phyloP scores from a whole-genome alignment of 257 asterid genomes.

The Lycium ferocissimum region DNA sequence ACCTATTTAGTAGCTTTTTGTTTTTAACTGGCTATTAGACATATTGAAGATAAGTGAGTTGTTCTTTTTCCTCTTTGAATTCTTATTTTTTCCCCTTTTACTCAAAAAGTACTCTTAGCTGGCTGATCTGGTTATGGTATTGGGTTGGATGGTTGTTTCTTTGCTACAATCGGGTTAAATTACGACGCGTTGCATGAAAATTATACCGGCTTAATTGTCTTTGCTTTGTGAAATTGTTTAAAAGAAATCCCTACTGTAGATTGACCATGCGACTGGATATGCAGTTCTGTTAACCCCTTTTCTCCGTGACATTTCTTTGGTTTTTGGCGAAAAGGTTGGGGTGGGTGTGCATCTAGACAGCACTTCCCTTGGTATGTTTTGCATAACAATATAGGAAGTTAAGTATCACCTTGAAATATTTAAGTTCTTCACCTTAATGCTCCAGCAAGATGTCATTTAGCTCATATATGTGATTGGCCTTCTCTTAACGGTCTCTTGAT shows the following conservation, averaged over 20 bases:
- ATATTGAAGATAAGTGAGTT: background rate
- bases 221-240: background rate
- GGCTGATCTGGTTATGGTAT: background rate
- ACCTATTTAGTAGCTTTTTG: background rate
- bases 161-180: background rate
- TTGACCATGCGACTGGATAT: background rate
- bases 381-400: background rate
- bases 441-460: background rate
- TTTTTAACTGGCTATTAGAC: background rate
- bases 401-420: background rate
- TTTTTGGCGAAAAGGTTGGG: background rate
- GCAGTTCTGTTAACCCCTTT: background rate
- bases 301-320: background rate
- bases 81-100: background rate
- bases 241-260: background rate
- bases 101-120: background rate
- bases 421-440: background rate
- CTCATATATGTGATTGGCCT: background rate
- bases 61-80: background rate
- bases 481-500: background rate
- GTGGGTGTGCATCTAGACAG: background rate
- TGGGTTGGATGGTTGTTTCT: conserved; percentile 13
- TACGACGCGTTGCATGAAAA: background rate
- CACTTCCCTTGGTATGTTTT: background rate
- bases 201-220: background rate